Evolutionary conservation across 306 rosid genomes (phyloP).

Genomic region (Lagenaria siceraria): DNA sequence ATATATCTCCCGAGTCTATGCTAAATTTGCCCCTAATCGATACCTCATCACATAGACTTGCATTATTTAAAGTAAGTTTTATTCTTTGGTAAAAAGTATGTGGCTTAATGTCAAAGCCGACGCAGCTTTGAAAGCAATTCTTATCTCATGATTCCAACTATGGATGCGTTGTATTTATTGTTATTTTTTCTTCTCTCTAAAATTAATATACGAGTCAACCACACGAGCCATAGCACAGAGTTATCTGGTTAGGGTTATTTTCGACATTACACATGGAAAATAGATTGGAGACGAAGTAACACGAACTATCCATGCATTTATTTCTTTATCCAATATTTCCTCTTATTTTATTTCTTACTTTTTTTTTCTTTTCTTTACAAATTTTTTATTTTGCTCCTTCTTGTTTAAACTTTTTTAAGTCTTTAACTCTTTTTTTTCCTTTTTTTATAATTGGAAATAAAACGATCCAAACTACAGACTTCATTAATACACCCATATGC

Average conservation of each 20-base stretch:
- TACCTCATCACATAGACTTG: too few species aligned
- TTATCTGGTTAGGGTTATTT: background rate
- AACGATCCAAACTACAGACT: too few species aligned
- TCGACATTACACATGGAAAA: background rate
- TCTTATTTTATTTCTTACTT: background rate
- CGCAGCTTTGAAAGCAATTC: background rate
- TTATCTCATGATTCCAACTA: background rate
- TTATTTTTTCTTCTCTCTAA: background rate
- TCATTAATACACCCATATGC: too few species aligned
- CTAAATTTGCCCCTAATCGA: too few species aligned
- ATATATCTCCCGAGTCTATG: too few species aligned
- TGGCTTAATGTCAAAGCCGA: background rate
- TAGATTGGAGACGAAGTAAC: background rate
- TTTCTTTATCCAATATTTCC: background rate
- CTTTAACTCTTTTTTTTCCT: too few species aligned
- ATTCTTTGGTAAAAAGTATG: background rate
- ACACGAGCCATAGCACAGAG: background rate
- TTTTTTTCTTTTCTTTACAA: background rate
- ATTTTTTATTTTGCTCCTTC: too few species aligned
- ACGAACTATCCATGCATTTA: background rate
- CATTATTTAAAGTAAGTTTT: too few species aligned
- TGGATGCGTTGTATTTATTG: background rate
- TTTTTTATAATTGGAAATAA: too few species aligned
- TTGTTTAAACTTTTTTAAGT: too few species aligned
- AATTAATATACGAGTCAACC: background rate